These are phyloP conservation scores for Agaricus subrufescens DNA, from an alignment of 768 basidiomycete genomes.

Conservation along the genomic window DNA sequence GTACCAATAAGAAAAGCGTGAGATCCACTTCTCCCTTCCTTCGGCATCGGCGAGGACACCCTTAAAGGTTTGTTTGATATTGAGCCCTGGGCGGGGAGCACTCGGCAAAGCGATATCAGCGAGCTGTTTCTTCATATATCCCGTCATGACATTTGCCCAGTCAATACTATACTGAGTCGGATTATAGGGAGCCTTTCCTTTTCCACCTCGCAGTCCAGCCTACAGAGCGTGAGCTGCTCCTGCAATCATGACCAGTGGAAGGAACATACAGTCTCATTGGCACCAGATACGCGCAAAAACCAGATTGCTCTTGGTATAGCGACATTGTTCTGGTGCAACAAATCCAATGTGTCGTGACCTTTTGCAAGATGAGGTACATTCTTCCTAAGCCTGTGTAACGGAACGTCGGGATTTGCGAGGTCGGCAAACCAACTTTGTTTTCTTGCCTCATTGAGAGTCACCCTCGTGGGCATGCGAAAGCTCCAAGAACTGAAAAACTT, in stretches of 20 bases:
- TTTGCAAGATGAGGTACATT: conserved; percentile 85
- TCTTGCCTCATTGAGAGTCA: conserved; percentile 75
- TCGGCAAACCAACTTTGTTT: conserved; percentile 82
- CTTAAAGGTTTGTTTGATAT: conserved; percentile 83
- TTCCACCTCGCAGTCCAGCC: conserved; percentile 75
- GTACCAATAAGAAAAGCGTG: conserved; percentile 76
- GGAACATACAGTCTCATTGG: conserved; percentile 70
- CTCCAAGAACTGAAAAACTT: conserved; percentile 44
- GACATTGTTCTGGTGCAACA: conserved; percentile 71
- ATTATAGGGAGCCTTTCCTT: conserved; percentile 49
- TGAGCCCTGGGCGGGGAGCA: conserved; percentile 68
- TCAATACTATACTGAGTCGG: conserved; percentile 81
- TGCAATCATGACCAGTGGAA: background rate
- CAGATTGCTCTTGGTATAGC: conserved; percentile 81
- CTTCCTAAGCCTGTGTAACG: conserved; percentile 76
- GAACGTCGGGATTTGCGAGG: conserved; percentile 75
- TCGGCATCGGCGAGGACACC: conserved; percentile 72
- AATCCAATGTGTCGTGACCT: conserved; percentile 77
- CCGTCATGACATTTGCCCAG: conserved; percentile 78
- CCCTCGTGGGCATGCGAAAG: conserved; percentile 79
- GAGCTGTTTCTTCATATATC: conserved; percentile 80
- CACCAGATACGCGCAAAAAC: conserved; percentile 84
- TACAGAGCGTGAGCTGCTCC: conserved; percentile 18
- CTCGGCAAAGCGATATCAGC: conserved; percentile 75
- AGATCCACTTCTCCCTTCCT: conserved; percentile 70